These are phyloP conservation scores for Yamadazyma songkhlaensis DNA, from an alignment of 1,139 yeast species.

Conservation along the genomic window DNA sequence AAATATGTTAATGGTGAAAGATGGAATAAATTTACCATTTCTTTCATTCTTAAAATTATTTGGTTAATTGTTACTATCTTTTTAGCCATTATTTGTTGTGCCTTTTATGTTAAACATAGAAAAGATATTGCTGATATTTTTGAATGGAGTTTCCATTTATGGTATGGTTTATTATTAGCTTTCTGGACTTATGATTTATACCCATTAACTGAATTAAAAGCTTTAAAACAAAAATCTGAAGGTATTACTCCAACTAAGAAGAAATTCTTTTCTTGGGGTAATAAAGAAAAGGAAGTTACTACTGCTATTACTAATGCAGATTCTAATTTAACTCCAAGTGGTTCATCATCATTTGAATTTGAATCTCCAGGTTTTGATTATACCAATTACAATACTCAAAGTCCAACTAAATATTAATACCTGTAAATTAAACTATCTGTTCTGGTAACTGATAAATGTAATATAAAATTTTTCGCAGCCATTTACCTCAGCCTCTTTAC, in stretches of 20 bases:
- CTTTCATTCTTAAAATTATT: slow-evolving; percentile 27
- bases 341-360: slow-evolving; percentile 12
- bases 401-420: slow-evolving; percentile 1
- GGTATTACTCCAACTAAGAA: slow-evolving; percentile 5
- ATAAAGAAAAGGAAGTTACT: slow-evolving; percentile 9
- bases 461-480: neutral
- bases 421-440: neutral
- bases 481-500: neutral
- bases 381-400: slow-evolving; percentile 10
- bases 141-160: slow-evolving; percentile 37
- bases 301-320: slow-evolving; percentile 11
- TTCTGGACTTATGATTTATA: slow-evolving; percentile 38
- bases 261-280: slow-evolving; percentile 11
- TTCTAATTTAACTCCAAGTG: slow-evolving; percentile 13
- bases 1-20: slow-evolving; percentile 30
- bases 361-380: slow-evolving; percentile 16
- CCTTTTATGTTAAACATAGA: slow-evolving; percentile 22
- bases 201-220: slow-evolving; percentile 28
- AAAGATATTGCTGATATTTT: slow-evolving; percentile 23
- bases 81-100: slow-evolving; percentile 26
- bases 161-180: slow-evolving; percentile 34
- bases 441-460: neutral
- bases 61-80: slow-evolving; percentile 29
- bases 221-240: slow-evolving; percentile 13
- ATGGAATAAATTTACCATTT: slow-evolving; percentile 30